Percentiles rank a stretch among this genome's conserved stretches.
Evolutionary conservation across 1,284 basidiomycete species (phyloP).

Genomic region (Cryptococcus sp.): DNA sequence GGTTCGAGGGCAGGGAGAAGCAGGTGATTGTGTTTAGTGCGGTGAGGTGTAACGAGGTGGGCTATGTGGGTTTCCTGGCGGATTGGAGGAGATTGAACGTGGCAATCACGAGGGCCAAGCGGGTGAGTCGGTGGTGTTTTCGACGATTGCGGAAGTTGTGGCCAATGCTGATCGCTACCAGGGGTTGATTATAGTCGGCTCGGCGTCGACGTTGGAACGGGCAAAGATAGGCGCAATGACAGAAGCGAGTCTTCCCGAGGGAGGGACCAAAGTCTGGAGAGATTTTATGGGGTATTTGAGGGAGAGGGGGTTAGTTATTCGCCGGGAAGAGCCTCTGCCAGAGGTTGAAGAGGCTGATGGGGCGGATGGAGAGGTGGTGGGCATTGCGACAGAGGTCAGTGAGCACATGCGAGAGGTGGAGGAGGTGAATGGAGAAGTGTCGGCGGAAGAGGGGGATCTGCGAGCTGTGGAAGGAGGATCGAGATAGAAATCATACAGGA

Average conservation of each 20-base stretch:
- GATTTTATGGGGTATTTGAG: constrained; percentile 30
- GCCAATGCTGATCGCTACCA: constrained; percentile 8
- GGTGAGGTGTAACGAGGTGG: constrained; percentile 67
- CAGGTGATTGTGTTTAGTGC: constrained; percentile 86
- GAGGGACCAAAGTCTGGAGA: constrained; percentile 37
- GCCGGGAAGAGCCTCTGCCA: too few species aligned
- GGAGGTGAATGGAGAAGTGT: too few species aligned
- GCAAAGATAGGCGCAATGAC: constrained; percentile 21
- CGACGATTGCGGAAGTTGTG: background rate
- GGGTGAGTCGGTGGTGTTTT: constrained; percentile 50
- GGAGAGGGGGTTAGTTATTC: constrained; percentile 10
- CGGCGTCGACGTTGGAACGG: constrained; percentile 59
- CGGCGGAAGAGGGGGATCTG: too few species aligned
- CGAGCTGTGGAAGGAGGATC: too few species aligned
- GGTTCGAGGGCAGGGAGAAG: constrained; percentile 91
- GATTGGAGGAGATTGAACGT: constrained; percentile 82
- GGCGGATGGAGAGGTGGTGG: background rate
- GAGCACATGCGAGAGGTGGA: too few species aligned
- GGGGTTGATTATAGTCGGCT: constrained; percentile 70
- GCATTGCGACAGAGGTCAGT: too few species aligned
- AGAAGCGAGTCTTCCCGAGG: constrained; percentile 24
- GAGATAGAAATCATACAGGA: too few species aligned
- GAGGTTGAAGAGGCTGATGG: background rate
- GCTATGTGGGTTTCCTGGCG: constrained; percentile 81
- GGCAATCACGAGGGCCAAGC: constrained; percentile 75